Conservation (phyloP, 2,329 filamentous ascomycete genomes). For the Ascomycota sp. region DNA sequence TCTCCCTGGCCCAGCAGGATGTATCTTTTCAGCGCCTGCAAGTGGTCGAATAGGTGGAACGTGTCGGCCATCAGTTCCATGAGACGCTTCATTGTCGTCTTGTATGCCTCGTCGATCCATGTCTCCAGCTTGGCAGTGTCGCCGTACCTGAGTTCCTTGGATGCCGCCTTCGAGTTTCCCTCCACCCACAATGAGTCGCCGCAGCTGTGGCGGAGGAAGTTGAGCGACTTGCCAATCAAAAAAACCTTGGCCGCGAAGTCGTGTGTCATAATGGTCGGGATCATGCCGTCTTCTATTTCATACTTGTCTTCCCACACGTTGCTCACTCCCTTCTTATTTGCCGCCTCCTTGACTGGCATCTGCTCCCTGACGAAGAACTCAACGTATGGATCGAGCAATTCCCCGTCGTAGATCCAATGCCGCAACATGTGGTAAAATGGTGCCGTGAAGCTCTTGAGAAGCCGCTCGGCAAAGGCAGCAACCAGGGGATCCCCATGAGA, state of each 20-base stretch:
- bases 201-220: slow-evolving; percentile 94
- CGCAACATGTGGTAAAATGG: slow-evolving; percentile 95
- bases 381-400: slow-evolving; percentile 83
- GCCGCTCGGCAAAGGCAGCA: slow-evolving; percentile 73
- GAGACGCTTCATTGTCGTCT: slow-evolving; percentile 88
- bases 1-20: slow-evolving; percentile 88
- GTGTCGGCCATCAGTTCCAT: slow-evolving; percentile 89
- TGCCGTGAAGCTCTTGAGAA: slow-evolving; percentile 68
- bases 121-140: slow-evolving; percentile 80
- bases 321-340: slow-evolving; percentile 42
- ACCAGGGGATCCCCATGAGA: slow-evolving; percentile 93
- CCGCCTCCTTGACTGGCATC: slow-evolving; percentile 18
- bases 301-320: slow-evolving; percentile 99
- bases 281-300: slow-evolving; percentile 63
- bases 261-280: slow-evolving; percentile 78
- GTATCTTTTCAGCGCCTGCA: slow-evolving; percentile 83
- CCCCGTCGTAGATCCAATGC: slow-evolving; percentile 96
- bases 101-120: slow-evolving; percentile 94
- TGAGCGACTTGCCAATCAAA: slow-evolving; percentile 89
- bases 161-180: slow-evolving; percentile 78
- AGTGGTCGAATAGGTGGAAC: slow-evolving; percentile 84
- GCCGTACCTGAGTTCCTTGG: slow-evolving; percentile 78
- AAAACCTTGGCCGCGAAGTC: slow-evolving; percentile 96
- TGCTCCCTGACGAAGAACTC: slow-evolving; percentile 94
- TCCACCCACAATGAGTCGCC: slow-evolving; percentile 91